A percentile compares a stretch with the other conserved stretches of the same genome.
phyloP scores from a whole-genome alignment of 2,329 filamentous ascomycete genomes.

The Thermomyces lanuginosus region DNA sequence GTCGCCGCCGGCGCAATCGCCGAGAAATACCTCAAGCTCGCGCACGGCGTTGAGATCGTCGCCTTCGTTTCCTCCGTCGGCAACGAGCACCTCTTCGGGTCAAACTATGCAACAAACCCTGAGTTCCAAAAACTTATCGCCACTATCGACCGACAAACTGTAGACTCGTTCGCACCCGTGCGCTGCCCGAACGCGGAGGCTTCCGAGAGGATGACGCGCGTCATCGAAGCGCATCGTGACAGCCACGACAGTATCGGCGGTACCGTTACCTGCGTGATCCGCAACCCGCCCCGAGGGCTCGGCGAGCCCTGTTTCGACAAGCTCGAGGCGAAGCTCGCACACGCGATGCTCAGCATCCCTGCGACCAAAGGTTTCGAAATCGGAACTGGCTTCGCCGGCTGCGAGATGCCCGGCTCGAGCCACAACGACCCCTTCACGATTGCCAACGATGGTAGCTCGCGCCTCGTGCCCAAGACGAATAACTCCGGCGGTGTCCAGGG shows the following conservation, averaged over 20 bases:
- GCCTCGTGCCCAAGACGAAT: conserved; percentile 76
- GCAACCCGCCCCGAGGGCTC: conserved; percentile 67
- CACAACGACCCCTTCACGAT: conserved; percentile 82
- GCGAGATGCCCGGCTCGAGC: conserved; percentile 67
- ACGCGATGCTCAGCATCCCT: conserved; percentile 90
- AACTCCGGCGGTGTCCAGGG: conserved; percentile 91
- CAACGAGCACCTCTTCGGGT: conserved; percentile 57
- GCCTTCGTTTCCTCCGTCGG: conserved; percentile 82
- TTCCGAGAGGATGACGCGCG: conserved; percentile 55
- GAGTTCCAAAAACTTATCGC: conserved; percentile 60
- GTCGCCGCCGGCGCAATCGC: conserved; percentile 85
- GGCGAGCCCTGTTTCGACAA: conserved; percentile 95
- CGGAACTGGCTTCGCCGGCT: conserved; percentile 79
- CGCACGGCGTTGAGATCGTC: conserved; percentile 77
- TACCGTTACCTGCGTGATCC: conserved; percentile 84
- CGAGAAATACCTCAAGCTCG: conserved; percentile 72
- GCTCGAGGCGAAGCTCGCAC: conserved; percentile 75
- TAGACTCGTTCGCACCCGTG: conserved; percentile 73
- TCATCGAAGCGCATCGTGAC: conserved; percentile 64
- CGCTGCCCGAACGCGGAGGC: conserved; percentile 60
- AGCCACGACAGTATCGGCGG: conserved; percentile 79
- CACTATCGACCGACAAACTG: conserved; percentile 53
- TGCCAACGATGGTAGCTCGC: conserved; percentile 34
- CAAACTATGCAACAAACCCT: conserved; percentile 58
- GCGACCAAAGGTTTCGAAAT: conserved; percentile 94